Conservation (phyloP, 306 rosid genomes). For the Parietaria judaica region DNA sequence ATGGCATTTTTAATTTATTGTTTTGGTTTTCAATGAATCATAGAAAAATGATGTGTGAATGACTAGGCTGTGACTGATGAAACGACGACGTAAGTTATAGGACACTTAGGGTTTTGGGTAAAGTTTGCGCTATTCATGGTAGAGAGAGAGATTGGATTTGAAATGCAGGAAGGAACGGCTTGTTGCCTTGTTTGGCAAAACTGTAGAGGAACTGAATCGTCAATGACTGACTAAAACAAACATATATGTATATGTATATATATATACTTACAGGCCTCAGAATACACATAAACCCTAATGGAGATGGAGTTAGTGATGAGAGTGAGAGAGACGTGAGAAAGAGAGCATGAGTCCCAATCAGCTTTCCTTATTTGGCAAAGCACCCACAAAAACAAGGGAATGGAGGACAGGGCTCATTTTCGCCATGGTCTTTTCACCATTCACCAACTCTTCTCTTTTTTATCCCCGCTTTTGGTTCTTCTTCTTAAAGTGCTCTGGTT, state of each 20-base stretch:
- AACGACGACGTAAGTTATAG: no score
- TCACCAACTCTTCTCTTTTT: background rate
- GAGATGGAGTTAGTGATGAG: background rate
- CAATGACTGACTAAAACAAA: slow-evolving; percentile 3
- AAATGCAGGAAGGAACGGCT: slow-evolving; percentile 29
- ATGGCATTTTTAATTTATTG: no score
- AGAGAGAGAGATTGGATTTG: slow-evolving; percentile 47
- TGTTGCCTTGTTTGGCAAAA: slow-evolving; percentile 40
- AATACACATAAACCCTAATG: no score
- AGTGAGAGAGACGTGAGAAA: slow-evolving; percentile 59
- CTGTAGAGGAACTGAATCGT: slow-evolving; percentile 40
- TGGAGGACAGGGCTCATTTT: slow-evolving; percentile 50
- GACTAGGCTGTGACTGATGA: no score
- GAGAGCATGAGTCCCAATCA: slow-evolving; percentile 47
- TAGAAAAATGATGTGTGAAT: no score
- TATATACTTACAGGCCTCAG: no score
- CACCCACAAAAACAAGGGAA: slow-evolving; percentile 73
- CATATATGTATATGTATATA: no score
- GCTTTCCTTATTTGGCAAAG: slow-evolving; percentile 56
- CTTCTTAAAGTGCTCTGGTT: no score
- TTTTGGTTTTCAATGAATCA: no score
- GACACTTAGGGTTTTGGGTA: background rate
- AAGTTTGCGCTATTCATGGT: slow-evolving; percentile 28
- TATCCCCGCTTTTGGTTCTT: no score
- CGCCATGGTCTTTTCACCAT: slow-evolving; percentile 45